Evolutionary conservation across 208 protist species (phyloP).

Genomic region (Acanthamoeba triangularis): DNA sequence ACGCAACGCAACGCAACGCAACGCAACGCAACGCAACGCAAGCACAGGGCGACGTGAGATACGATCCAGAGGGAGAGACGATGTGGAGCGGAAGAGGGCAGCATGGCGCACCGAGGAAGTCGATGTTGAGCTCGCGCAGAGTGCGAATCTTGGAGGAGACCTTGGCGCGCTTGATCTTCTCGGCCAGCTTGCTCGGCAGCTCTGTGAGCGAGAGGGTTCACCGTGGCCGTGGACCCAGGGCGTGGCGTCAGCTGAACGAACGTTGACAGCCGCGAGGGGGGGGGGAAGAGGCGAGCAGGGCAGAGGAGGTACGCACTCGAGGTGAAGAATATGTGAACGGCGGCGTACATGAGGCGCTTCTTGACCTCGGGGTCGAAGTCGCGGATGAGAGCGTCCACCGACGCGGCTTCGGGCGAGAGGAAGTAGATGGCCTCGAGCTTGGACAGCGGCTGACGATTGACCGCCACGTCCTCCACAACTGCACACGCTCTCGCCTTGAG

Average conservation of each 20-base stretch:
- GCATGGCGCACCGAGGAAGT: slow-evolving; percentile 15
- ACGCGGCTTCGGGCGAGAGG: not conserved
- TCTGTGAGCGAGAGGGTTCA: not conserved
- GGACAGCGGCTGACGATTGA: slow-evolving; percentile 29
- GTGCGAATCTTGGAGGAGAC: not conserved
- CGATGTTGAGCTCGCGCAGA: slow-evolving; percentile 13
- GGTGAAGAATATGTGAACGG: slow-evolving; percentile 32
- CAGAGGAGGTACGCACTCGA: not conserved
- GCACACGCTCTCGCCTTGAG: not conserved
- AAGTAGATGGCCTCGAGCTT: slow-evolving; percentile 62
- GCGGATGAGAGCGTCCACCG: slow-evolving; percentile 44
- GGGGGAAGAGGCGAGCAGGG: not conserved
- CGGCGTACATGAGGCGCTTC: not conserved
- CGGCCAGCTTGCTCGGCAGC: not conserved
- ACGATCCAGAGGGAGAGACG: not conserved
- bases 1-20: no score
- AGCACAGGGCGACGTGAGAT: no score
- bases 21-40: no score
- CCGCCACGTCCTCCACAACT: slow-evolving; percentile 12
- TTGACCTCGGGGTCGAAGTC: slow-evolving; percentile 43
- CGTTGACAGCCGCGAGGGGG: not conserved
- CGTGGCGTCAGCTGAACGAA: not conserved
- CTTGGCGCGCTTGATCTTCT: slow-evolving; percentile 5
- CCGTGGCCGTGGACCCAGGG: no score
- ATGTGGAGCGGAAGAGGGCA: not conserved